A percentile compares a stretch with the other conserved stretches of the same genome.
These are phyloP conservation scores for Corymbia calophylla DNA, from an alignment of 441 rosid genomes.

Conservation along the genomic window DNA sequence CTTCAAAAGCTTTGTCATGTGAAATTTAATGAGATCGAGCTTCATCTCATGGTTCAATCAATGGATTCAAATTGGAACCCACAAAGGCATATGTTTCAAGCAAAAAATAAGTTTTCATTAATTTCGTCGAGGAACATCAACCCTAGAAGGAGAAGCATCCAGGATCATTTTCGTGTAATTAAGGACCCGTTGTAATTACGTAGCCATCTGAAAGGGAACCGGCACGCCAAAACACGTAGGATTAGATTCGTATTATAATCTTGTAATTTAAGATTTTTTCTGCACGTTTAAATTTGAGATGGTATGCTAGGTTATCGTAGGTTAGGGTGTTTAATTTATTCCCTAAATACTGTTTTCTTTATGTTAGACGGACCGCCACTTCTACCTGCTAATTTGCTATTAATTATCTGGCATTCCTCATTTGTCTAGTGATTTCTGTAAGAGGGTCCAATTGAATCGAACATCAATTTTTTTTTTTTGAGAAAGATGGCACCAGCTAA, in stretches of 20 bases:
- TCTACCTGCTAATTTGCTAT: neutral
- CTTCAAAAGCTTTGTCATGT: neutral
- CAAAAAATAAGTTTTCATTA: neutral
- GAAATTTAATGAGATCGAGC: neutral
- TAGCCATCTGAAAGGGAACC: neutral
- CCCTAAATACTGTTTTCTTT: neutral
- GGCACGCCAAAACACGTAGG: neutral
- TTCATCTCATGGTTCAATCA: neutral
- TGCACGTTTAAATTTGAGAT: neutral
- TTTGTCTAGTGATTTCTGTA: neutral
- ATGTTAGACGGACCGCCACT: neutral
- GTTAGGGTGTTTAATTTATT: neutral
- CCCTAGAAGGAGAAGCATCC: neutral
- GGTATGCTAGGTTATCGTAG: neutral
- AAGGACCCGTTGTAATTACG: neutral
- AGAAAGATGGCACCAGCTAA: neutral
- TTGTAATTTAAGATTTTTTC: neutral
- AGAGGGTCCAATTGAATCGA: neutral
- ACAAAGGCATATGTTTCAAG: neutral
- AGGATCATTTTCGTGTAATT: neutral
- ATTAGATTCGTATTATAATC: neutral
- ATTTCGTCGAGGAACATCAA: neutral
- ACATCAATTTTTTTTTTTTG: neutral
- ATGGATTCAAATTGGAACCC: neutral
- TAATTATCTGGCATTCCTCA: neutral